Conservation (phyloP, 805 yeast genomes). For the Nakazawaea pomicola region DNA sequence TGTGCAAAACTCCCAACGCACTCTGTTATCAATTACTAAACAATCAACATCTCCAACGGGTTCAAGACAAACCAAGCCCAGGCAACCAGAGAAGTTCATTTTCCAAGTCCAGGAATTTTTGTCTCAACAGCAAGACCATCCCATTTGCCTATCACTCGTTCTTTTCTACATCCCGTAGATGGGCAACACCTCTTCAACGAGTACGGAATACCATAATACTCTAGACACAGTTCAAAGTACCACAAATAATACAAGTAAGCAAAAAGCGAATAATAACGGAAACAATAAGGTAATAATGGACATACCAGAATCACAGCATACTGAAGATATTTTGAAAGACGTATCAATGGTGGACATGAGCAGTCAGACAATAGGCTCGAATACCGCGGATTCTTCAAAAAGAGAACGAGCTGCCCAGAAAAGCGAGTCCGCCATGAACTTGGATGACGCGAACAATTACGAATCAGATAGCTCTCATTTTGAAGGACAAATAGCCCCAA, state of each 20-base stretch:
- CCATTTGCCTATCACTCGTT: neutral
- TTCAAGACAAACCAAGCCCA: too few species aligned
- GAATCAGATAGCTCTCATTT: too few species aligned
- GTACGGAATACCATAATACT: neutral
- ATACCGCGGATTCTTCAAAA: conserved; percentile 1
- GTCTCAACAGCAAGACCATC: too few species aligned
- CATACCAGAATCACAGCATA: conserved; percentile 11
- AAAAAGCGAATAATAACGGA: neutral
- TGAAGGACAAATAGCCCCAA: conserved; percentile 20
- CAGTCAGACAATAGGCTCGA: conserved; percentile 8
- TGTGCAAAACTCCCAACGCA: too few species aligned
- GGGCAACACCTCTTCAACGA: neutral
- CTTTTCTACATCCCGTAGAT: neutral
- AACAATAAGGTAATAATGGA: conserved; percentile 8
- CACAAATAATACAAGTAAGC: too few species aligned
- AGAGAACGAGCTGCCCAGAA: neutral
- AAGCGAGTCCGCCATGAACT: conserved; percentile 14
- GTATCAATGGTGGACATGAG: conserved; percentile 30
- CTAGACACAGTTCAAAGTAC: too few species aligned
- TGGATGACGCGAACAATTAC: conserved; percentile 9
- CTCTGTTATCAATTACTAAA: too few species aligned
- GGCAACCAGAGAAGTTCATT: too few species aligned
- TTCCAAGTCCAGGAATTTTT: too few species aligned
- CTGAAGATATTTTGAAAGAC: conserved; percentile 21
- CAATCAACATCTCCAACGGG: too few species aligned